Conservation (phyloP, 2,329 filamentous ascomycete species). For the Penicillium sp. region DNA sequence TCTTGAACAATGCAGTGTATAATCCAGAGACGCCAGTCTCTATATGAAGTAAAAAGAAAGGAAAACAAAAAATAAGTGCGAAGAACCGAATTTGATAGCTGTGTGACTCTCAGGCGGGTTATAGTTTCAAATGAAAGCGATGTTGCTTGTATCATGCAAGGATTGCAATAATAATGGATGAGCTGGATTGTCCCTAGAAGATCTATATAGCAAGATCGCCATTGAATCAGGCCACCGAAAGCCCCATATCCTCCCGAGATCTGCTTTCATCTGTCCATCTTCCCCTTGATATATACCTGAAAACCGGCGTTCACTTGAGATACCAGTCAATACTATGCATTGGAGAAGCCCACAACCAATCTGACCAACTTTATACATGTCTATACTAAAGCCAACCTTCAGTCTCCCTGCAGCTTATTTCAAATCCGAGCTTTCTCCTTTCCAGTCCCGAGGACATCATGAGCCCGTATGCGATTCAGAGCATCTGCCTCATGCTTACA, state of each 20-base stretch:
- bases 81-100: not conserved
- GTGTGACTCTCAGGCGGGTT: too few species aligned
- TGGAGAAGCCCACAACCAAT: not conserved
- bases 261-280: too few species aligned
- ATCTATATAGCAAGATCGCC: too few species aligned
- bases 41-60: not conserved
- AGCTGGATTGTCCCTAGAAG: too few species aligned
- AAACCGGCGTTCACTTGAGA: too few species aligned
- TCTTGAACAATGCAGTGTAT: not conserved
- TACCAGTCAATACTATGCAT: not conserved
- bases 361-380: not conserved
- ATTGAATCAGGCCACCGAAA: too few species aligned
- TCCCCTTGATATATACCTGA: too few species aligned
- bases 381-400: not conserved
- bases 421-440: constrained; percentile 22
- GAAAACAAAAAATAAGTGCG: not conserved
- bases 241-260: too few species aligned
- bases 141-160: too few species aligned
- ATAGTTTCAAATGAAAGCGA: too few species aligned
- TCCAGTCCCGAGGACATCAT: constrained; percentile 19
- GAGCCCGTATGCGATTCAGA: constrained; percentile 22
- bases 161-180: too few species aligned
- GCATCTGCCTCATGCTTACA: constrained; percentile 27
- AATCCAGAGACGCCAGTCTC: not conserved
- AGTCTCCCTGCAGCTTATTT: not conserved